A percentile compares a stretch with the other conserved stretches of the same genome.
Conservation (phyloP, 225 moss, liverwort and hornwort genomes). For the Neckera pumila region DNA sequence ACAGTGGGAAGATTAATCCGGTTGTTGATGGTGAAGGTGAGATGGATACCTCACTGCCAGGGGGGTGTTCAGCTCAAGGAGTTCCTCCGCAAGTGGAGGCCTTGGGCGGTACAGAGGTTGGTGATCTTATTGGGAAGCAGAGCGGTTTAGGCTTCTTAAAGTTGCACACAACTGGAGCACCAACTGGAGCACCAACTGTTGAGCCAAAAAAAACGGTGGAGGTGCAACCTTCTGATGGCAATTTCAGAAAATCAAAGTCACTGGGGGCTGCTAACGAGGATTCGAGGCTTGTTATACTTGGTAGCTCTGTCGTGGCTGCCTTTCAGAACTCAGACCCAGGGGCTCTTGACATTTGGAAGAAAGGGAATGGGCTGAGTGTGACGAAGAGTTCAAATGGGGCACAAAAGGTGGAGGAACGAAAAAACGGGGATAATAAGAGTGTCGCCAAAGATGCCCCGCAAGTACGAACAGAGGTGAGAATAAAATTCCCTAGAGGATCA, state of each 20-base stretch:
- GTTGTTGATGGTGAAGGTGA: slow-evolving; percentile 32
- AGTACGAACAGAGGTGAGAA: slow-evolving; percentile 29
- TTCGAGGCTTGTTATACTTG: slow-evolving; percentile 6
- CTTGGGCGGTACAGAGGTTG: slow-evolving; percentile 6
- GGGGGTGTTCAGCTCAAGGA: slow-evolving; percentile 24
- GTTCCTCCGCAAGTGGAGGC: slow-evolving; percentile 22
- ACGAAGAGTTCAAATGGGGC: slow-evolving; percentile 5
- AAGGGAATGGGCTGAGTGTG: slow-evolving; percentile 16
- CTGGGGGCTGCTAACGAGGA: slow-evolving; percentile 1
- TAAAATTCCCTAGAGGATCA: neutral
- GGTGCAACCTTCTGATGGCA: slow-evolving; percentile 11
- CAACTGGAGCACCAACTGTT: neutral
- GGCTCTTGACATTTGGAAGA: slow-evolving; percentile 4
- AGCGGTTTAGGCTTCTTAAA: neutral
- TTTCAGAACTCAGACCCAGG: slow-evolving; percentile 5
- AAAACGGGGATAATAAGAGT: neutral
- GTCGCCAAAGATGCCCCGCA: slow-evolving; percentile 12
- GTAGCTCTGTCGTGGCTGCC: slow-evolving; percentile 1
- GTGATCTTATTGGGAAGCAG: slow-evolving; percentile 8
- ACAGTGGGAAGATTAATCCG: slow-evolving; percentile 5
- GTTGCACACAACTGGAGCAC: neutral
- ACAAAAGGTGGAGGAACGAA: slow-evolving; percentile 2
- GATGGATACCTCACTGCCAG: slow-evolving; percentile 37
- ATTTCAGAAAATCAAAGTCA: neutral
- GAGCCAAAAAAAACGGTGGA: neutral